Evolutionary conservation across 192 early-diverging fungal species (phyloP).

Genomic region (Coemansia sp.): DNA sequence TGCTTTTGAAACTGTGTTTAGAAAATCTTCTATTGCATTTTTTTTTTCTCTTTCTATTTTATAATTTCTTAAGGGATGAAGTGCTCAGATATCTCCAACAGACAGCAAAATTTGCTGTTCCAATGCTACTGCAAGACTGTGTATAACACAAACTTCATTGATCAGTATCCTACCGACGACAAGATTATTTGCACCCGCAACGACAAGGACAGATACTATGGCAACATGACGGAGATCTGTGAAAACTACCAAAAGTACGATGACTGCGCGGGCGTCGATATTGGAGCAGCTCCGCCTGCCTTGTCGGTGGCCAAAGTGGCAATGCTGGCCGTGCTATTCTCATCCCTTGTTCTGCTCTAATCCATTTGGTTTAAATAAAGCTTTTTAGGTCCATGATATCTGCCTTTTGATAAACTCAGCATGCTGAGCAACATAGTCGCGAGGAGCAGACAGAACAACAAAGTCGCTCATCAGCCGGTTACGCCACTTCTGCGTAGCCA

Average conservation of each 20-base stretch:
- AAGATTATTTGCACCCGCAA: constrained; percentile 38
- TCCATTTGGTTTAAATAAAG: constrained; percentile 2
- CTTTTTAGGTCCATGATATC: constrained; percentile 18
- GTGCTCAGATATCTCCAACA: constrained; percentile 45
- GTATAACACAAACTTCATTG: constrained; percentile 46
- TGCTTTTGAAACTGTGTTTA: not conserved
- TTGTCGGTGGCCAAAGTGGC: constrained; percentile 36
- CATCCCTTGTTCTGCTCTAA: constrained; percentile 3
- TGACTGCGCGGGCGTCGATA: constrained; percentile 31
- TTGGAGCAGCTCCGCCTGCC: constrained; percentile 10
- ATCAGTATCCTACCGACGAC: constrained; percentile 17
- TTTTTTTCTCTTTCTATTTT: not conserved
- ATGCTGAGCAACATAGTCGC: constrained; percentile 37
- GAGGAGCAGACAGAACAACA: constrained; percentile 40
- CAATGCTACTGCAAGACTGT: constrained; percentile 52
- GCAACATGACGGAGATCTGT: constrained; percentile 28
- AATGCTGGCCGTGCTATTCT: constrained; percentile 32
- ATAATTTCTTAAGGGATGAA: constrained; percentile 10
- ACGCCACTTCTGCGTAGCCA: constrained; percentile 27
- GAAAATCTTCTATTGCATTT: not conserved
- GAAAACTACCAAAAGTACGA: constrained; percentile 42
- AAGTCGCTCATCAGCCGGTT: constrained; percentile 50
- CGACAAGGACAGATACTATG: constrained; percentile 27
- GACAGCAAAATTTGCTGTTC: constrained; percentile 38
- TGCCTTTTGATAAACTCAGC: constrained; percentile 41